Conservation (phyloP, 2,329 filamentous ascomycete species). For the Botrytis sinoallii region DNA sequence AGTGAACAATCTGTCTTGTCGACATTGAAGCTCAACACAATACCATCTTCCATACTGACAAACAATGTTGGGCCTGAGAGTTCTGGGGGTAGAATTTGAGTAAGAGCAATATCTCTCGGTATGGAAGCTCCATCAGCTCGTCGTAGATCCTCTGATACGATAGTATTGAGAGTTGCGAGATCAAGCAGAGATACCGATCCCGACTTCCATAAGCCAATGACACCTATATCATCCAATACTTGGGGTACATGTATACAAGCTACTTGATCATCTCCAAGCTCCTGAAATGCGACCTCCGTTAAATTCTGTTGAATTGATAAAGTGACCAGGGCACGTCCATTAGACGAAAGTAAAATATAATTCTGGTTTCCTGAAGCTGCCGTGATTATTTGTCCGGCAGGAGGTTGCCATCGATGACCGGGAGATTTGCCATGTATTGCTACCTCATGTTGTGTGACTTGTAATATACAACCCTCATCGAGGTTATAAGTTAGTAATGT, state of each 20-base stretch:
- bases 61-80: conserved; percentile 69
- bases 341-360: conserved; percentile 69
- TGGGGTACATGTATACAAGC: conserved; percentile 78
- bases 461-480: conserved; percentile 61
- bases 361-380: conserved; percentile 71
- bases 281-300: conserved; percentile 54
- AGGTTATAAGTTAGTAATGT: conserved; percentile 72
- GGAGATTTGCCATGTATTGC: conserved; percentile 61
- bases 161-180: conserved; percentile 60
- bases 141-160: conserved; percentile 62
- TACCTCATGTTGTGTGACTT: conserved; percentile 67
- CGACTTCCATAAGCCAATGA: conserved; percentile 86
- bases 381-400: conserved; percentile 60
- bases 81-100: conserved; percentile 66
- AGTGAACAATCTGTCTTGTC: conserved; percentile 59
- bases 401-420: conserved; percentile 57
- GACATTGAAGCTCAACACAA: conserved; percentile 79
- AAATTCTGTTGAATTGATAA: conserved; percentile 59
- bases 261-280: conserved; percentile 70
- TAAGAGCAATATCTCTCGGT: conserved; percentile 76
- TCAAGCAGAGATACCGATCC: conserved; percentile 74
- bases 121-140: conserved; percentile 69
- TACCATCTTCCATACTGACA: conserved; percentile 88
- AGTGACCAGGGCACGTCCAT: conserved; percentile 69
- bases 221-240: conserved; percentile 61